phyloP scores from a whole-genome alignment of 345 rosid genomes.

The Kandelia obovata region DNA sequence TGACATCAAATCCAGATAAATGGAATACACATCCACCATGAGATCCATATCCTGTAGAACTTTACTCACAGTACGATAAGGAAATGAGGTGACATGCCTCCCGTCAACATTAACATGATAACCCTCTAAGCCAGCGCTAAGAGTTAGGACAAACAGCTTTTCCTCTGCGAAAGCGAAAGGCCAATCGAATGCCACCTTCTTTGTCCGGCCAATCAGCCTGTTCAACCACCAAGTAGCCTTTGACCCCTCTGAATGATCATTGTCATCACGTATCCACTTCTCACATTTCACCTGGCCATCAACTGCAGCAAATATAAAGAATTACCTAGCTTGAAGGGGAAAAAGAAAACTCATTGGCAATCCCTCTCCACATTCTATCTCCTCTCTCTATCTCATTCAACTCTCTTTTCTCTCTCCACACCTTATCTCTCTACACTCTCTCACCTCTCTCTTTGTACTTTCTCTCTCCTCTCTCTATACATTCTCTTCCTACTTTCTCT shows the following conservation, averaged over 20 bases:
- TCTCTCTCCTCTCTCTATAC: too few species aligned
- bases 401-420: too few species aligned
- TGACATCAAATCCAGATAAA: conserved; percentile 17
- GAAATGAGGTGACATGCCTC: conserved; percentile 85
- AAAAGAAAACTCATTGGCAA: not conserved
- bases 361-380: too few species aligned
- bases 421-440: too few species aligned
- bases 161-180: conserved; percentile 81
- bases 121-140: conserved; percentile 92
- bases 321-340: conserved; percentile 13
- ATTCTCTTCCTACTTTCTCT: too few species aligned
- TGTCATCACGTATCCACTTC: conserved; percentile 90
- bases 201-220: conserved; percentile 63
- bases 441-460: too few species aligned
- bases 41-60: conserved; percentile 1
- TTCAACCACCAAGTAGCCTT: conserved; percentile 90
- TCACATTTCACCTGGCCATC: conserved; percentile 88
- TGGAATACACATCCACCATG: conserved; percentile 18
- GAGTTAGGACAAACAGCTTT: conserved; percentile 79
- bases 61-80: conserved; percentile 85
- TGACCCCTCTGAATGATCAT: conserved; percentile 53
- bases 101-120: conserved; percentile 85
- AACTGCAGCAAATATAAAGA: conserved; percentile 48
- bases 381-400: too few species aligned
- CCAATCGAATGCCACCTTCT: conserved; percentile 74